Conservation (phyloP, 495 filamentous ascomycete species). For the Oidiodendron maius region DNA sequence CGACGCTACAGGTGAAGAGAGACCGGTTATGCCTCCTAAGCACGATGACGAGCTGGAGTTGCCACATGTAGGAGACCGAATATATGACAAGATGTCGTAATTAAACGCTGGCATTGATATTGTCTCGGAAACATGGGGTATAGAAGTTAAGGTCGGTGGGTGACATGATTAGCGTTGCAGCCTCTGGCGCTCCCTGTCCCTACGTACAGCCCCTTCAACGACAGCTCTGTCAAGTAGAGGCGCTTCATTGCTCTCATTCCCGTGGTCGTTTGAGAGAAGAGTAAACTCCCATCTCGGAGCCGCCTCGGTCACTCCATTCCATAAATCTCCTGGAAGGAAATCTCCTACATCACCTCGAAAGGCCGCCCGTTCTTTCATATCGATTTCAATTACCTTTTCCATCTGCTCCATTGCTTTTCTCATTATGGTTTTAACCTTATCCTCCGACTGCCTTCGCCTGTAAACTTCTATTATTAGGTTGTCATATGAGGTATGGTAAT, state of each 20-base stretch:
- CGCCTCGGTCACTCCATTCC: constrained; percentile 60
- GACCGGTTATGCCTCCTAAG: constrained; percentile 30
- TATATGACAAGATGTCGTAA: constrained; percentile 35
- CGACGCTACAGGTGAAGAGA: constrained; percentile 28
- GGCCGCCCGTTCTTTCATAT: constrained; percentile 65
- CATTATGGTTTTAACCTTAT: constrained; percentile 66
- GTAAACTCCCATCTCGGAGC: constrained; percentile 46
- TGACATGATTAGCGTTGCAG: neutral
- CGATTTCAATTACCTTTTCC: constrained; percentile 67
- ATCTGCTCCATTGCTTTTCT: constrained; percentile 70
- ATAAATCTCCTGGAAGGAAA: constrained; percentile 82
- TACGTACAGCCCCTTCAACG: constrained; percentile 45
- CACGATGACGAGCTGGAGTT: constrained; percentile 31
- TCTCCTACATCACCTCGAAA: constrained; percentile 82
- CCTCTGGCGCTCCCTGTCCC: constrained; percentile 17
- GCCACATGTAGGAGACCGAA: constrained; percentile 27
- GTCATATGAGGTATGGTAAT: constrained; percentile 78
- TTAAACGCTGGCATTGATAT: neutral
- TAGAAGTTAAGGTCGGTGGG: too few relatives aligned
- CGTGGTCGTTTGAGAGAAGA: constrained; percentile 14
- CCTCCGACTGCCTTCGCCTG: constrained; percentile 61
- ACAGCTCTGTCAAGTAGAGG: constrained; percentile 49
- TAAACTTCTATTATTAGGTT: constrained; percentile 77
- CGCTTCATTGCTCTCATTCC: constrained; percentile 35
- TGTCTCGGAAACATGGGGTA: too few relatives aligned